Conservation (phyloP, 2,329 filamentous ascomycete species). For the Colletotrichum australisinense region DNA sequence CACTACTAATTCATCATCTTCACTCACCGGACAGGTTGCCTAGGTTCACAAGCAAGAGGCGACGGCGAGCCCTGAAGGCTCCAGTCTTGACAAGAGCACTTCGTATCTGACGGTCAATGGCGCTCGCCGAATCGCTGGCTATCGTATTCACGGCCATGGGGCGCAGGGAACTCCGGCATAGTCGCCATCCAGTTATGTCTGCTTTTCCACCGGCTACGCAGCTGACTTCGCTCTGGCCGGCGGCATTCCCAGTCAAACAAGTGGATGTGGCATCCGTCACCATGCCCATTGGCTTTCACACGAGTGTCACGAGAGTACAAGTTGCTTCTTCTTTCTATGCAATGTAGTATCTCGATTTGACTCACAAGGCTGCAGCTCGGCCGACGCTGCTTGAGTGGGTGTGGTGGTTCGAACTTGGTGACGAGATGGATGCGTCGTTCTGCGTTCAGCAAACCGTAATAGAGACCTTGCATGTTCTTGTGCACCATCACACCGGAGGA, state of each 20-base stretch:
- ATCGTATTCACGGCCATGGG: not conserved
- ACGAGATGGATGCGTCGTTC: not conserved
- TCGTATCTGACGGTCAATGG: not conserved
- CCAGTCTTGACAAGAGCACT: not conserved
- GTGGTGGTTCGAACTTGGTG: not conserved
- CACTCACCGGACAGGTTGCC: not conserved
- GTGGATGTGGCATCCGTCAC: not conserved
- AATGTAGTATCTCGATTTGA: not conserved
- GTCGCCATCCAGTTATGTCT: constrained; percentile 4
- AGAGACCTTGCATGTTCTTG: not conserved
- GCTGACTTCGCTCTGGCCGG: not conserved
- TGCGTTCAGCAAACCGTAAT: not conserved
- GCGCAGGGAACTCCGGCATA: not conserved
- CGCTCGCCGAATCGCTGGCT: not conserved
- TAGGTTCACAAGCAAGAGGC: not conserved
- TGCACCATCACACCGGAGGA: not conserved
- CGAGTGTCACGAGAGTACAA: not conserved
- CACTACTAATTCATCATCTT: not conserved
- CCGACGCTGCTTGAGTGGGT: not conserved
- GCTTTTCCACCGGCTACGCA: not conserved
- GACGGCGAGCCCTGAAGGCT: not conserved
- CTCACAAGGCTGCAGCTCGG: constrained; percentile 9
- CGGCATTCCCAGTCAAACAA: not conserved
- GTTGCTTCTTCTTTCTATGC: not conserved
- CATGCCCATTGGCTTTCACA: constrained; percentile 1